Conservation (phyloP, 108 stramenopile species). For the Nitzschia inconspicua region DNA sequence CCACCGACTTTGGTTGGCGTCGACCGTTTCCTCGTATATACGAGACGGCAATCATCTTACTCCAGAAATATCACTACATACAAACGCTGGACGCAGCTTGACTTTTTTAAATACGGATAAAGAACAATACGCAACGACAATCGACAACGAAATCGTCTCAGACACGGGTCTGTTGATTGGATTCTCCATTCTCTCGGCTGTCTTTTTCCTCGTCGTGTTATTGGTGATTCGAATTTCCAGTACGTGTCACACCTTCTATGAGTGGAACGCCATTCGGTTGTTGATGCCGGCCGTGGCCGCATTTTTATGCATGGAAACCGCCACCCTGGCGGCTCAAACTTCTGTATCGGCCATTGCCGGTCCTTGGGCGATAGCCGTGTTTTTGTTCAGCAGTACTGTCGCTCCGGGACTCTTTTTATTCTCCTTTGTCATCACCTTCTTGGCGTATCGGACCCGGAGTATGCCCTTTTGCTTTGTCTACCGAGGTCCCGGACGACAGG, state of each 20-base stretch:
- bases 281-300: slow-evolving; percentile 13
- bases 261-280: slow-evolving; percentile 40
- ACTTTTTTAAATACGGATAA: no score
- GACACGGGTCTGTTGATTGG: not conserved
- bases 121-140: no score
- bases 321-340: slow-evolving; percentile 16
- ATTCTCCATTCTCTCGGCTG: slow-evolving; percentile 13
- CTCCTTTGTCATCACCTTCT: slow-evolving; percentile 30
- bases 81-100: no score
- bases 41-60: no score
- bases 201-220: slow-evolving; percentile 16
- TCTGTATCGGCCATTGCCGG: not conserved
- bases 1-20: no score
- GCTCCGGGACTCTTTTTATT: slow-evolving; percentile 29
- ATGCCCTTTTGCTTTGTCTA: slow-evolving; percentile 36
- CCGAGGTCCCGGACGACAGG: slow-evolving; percentile 16
- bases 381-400: slow-evolving; percentile 18
- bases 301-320: slow-evolving; percentile 13
- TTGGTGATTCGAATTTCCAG: slow-evolving; percentile 18
- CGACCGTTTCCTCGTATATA: no score
- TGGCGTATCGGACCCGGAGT: slow-evolving; percentile 26
- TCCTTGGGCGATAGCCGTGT: slow-evolving; percentile 27
- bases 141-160: not conserved
- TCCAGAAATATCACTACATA: no score
- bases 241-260: slow-evolving; percentile 20